Conservation (phyloP, 176 grass and related monocot genomes). For the Aegilops bicornis region DNA sequence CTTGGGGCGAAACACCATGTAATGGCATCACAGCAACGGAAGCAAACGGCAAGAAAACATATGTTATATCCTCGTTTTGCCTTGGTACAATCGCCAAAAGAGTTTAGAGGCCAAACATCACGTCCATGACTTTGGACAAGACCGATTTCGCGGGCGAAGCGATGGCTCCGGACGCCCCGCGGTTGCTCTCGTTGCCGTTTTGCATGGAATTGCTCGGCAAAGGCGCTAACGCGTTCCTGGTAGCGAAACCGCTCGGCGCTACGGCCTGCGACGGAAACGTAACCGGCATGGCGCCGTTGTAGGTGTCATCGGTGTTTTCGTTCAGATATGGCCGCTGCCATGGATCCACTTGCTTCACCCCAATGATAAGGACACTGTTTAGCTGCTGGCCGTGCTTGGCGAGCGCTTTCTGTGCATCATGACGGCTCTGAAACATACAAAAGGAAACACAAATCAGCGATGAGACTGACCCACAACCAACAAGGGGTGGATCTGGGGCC, state of each 20-base stretch:
- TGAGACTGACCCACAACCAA: neutral
- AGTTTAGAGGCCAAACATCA: slow-evolving; percentile 84
- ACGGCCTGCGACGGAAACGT: slow-evolving; percentile 44
- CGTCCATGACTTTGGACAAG: slow-evolving; percentile 78
- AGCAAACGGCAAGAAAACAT: neutral
- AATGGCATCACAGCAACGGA: neutral
- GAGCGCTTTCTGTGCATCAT: slow-evolving; percentile 81
- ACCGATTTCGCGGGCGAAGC: slow-evolving; percentile 80
- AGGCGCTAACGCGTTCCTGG: slow-evolving; percentile 28
- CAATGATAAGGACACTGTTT: slow-evolving; percentile 86
- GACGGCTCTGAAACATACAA: slow-evolving; percentile 39
- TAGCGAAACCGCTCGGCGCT: slow-evolving; percentile 29
- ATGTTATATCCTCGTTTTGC: neutral
- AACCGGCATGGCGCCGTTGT: slow-evolving; percentile 29
- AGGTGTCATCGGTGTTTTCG: slow-evolving; percentile 38
- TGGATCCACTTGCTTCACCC: slow-evolving; percentile 72
- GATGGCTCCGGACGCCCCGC: slow-evolving; percentile 47
- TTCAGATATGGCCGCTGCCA: slow-evolving; percentile 64
- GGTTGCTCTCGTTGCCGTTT: slow-evolving; percentile 38
- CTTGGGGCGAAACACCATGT: neutral
- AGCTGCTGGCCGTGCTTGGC: slow-evolving; percentile 66
- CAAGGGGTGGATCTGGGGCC: neutral
- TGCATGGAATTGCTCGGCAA: slow-evolving; percentile 42
- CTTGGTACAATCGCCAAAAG: neutral
- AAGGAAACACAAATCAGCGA: slow-evolving; percentile 16